Evolutionary conservation across 805 yeast genomes (phyloP), one percentile per base, ranked within the genome.

Genomic region (Tetrapisispora iriomotensis): DNA sequence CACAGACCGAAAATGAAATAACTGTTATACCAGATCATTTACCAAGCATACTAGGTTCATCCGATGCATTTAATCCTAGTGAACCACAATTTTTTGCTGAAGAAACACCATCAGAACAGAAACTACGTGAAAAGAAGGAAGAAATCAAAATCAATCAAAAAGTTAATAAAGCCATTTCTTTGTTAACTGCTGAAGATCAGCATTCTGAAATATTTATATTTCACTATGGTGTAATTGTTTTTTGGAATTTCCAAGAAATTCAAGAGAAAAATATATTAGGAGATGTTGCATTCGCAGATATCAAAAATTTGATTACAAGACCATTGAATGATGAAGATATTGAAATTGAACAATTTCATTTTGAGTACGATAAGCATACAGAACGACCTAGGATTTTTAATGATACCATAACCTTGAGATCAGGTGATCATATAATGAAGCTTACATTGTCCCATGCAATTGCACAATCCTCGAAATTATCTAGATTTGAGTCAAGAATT

Each of bases 211-310:
- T 92, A 68, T 92, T 92, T 53, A 74, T 92, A 12, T 77, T 90
- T 56, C 79, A 77, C 38, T 92, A 92, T 57, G 98, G 98, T 17
- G 94, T 90, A 12, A 86, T 92, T n/a, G 96, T 92, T 17, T 88
- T 92, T 54, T 92, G 98, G 98, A 92, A 92, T 54, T 87, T 92
- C 50, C 77, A 90, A 2, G 96, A 87, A 55, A 68, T 75, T 7
- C 96, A 92, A 55, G 98, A 92, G 53, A 87, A 87, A 64, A 92
- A 90, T 51, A 77, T 92, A 15, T 69, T 92, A 40, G 97, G 96
- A 1, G 98, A 92, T 54, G 67, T 92, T 46, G 82, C 75, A 28
- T 72, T 72, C 52, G 68, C 72, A 15, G 71, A 68, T 23, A 65
- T 61, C 13, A 69, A 66, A 58, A 63, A 71, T 9, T 62, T 87